Percentiles rank a stretch among this genome's conserved stretches.
These are phyloP conservation scores for Ceratobasidium sp. DNA, from an alignment of 1,284 basidiomycete species.

Conservation along the genomic window DNA sequence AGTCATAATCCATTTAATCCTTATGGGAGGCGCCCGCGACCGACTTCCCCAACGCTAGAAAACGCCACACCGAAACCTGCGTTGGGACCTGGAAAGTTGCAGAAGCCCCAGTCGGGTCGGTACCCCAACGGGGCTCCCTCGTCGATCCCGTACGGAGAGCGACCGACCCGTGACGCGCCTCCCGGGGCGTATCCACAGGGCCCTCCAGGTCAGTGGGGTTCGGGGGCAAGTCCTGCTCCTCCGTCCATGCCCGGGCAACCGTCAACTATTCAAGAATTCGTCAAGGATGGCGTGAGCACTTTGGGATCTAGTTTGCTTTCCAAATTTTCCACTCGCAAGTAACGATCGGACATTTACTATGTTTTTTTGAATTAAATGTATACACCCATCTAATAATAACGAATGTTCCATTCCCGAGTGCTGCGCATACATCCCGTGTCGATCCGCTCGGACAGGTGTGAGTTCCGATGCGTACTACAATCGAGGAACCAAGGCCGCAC, in stretches of 20 bases:
- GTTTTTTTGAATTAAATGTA: too few species aligned
- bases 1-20: conserved; percentile 24
- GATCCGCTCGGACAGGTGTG: too few species aligned
- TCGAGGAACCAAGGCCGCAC: too few species aligned
- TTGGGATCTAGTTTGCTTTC: conserved; percentile 24
- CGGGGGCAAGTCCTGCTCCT: not conserved
- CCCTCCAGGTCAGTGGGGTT: not conserved
- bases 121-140: not conserved
- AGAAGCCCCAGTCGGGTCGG: not conserved
- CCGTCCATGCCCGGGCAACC: conserved; percentile 19
- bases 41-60: conserved; percentile 11
- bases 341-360: too few species aligned
- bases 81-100: not conserved
- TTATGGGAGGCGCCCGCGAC: conserved; percentile 9
- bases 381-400: too few species aligned
- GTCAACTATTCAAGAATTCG: conserved; percentile 16
- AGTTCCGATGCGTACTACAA: too few species aligned
- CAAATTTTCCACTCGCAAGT: conserved; percentile 26
- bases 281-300: conserved; percentile 16
- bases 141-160: not conserved
- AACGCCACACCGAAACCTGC: conserved; percentile 3
- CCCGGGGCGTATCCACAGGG: not conserved
- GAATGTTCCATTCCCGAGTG: too few species aligned
- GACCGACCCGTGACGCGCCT: not conserved
- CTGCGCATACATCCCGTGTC: too few species aligned